Base-by-base conservation (phyloP, 2,329 filamentous ascomycete species). In the Aureobasidium sp. region DNA sequence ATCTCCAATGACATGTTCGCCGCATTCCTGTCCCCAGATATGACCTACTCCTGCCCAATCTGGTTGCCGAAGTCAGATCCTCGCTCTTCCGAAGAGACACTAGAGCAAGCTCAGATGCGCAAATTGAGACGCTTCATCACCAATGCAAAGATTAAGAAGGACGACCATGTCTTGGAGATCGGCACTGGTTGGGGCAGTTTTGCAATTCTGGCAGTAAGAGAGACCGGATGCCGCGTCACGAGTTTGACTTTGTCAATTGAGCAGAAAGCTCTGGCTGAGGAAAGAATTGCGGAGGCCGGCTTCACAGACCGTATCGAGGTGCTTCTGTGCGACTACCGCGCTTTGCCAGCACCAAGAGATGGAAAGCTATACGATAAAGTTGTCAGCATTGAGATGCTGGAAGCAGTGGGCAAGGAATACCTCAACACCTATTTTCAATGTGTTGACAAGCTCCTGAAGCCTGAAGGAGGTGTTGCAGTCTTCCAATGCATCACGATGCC, bases 401-500 rank as follows among this genome's bases (percentile, higher is more conserved):
- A 91, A 74, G 86, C 86, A 1, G 88, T 90, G 0, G 88, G 88
- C 3, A 77, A 81, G 57, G 85, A 88, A 68, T 90, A 83, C 66
- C 72, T 91, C 36, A 77, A 79, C 25, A 86, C 82, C 1, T 91
- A 90, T 69, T 91, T 91, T 69, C 74, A 77, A 21, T 83, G 82
- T 65, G 78, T 91, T 54, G 77, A 89, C 66, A 76, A 77, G 62
- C 71, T 89, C 36, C 72, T 91, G 47, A 89, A 90, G 72, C 79
- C 78, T 52, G 79, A 86, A 16, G 85, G 84, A 3, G 84, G 86
- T 1, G 81, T 89, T 48, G 86, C 84, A 7, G 83, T 87, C 50
- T 89, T 91, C 72, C 88, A 90, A 71, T 89, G 87, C 72, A 90
- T 90, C 68, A 90, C 88, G 2, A 90, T 90, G 82, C 87, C 87